Conservation (phyloP, 2,329 filamentous ascomycete genomes). For the Aspergillus viridinutans region DNA sequence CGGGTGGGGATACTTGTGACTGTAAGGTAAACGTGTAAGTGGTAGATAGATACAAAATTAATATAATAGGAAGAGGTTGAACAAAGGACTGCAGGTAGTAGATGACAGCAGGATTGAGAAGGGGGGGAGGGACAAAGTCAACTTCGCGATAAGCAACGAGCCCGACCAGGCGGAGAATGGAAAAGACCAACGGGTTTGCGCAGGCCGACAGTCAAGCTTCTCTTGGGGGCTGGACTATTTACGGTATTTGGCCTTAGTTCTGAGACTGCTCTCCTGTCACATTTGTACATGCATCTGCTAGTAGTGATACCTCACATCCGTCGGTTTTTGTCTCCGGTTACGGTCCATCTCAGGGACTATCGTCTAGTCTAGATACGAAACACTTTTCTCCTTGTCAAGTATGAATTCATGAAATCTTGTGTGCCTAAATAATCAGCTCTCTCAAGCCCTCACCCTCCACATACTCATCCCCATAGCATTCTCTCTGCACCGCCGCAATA, state of each 20-base stretch:
- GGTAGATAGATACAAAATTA: neutral
- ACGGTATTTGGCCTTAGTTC: neutral
- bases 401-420: no score
- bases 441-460: conserved; percentile 51
- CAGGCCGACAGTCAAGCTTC: conserved; percentile 32
- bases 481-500: conserved; percentile 40
- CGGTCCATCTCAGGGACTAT: no score
- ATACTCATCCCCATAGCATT: conserved; percentile 52
- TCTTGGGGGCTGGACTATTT: conserved; percentile 20
- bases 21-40: neutral
- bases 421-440: conserved; percentile 27
- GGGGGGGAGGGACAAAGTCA: conserved; percentile 67
- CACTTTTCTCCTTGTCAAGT: conserved; percentile 3
- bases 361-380: conserved; percentile 12
- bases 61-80: neutral
- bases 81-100: neutral
- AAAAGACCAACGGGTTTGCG: conserved; percentile 18
- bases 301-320: conserved; percentile 2
- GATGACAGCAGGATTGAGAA: conserved; percentile 48
- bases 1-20: neutral
- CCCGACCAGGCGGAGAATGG: conserved; percentile 18
- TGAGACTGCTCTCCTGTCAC: conserved; percentile 8
- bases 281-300: neutral
- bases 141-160: conserved; percentile 24
- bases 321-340: conserved; percentile 2